Base-by-base conservation (phyloP, 371 early-diverging fungal genomes). In the Mortierella sp. region DNA sequence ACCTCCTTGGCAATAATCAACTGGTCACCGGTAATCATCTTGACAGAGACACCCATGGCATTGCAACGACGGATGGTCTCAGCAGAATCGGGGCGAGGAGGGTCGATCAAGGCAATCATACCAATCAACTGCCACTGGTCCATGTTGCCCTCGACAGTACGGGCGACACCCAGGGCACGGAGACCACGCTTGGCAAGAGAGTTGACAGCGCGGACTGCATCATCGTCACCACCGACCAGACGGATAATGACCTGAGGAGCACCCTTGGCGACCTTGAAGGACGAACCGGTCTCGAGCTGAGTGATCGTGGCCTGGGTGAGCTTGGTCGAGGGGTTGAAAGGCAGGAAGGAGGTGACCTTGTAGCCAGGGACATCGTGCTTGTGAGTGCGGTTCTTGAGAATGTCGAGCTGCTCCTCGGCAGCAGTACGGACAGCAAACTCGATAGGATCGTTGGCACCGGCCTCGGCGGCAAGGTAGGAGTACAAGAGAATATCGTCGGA, bases 21-120 rank as follows among this genome's bases (percentile, higher is more conserved):
- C 76, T 97, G 97, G 76, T 97, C 96, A 70, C 97, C 97, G 8
- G 97, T 96, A 79, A 96, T 93, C 96, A 97, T 96, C 86, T 95
- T 92, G 48, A 96, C 95, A 66, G 91, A 86, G 64, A 97, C 93
- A 61, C 96, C 96, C 64, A 94, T 94, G n/a, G 74, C 76, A 71
- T 87, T 86, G 72, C 94, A 93, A 61, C 90, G 88, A 41, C 85
- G 77, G 64, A 94, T 93, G 13, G 93, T 90, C 29, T 82, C 86
- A 53, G 91, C 90, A 16, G 92, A 91, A 66, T 92, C 93, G 47
- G 90, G 90, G 61, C 92, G 92, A n/a, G 96, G 95, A 31, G 96
- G 98, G 85, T 98, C 99, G 65, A 97, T 92, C 68, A 99, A 85
- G 39, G 93, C 91, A 70, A 95, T 92, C 89, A 95, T 88, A 73